These are phyloP conservation scores for Neurospora hispaniola DNA, from an alignment of 495 filamentous ascomycete species.

Conservation along the genomic window DNA sequence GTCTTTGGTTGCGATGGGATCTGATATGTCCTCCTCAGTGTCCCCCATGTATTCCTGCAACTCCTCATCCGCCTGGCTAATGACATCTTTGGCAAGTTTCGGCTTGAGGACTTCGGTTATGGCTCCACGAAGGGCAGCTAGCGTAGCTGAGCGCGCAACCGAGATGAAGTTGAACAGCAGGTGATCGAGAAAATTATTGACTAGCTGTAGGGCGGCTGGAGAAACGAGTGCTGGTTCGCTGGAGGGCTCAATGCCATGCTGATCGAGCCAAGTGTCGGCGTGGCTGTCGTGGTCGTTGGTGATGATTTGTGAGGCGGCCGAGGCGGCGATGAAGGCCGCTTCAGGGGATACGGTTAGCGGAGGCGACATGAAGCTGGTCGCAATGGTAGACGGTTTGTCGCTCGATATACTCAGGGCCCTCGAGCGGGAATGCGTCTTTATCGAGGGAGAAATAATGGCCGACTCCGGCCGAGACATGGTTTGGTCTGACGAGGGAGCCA, in stretches of 20 bases:
- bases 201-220: slow-evolving; percentile 58
- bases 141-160: slow-evolving; percentile 67
- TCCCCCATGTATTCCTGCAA: slow-evolving; percentile 75
- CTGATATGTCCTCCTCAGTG: slow-evolving; percentile 56
- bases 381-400: slow-evolving; percentile 40
- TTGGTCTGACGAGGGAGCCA: slow-evolving; percentile 23
- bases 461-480: slow-evolving; percentile 32
- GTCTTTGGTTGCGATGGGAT: slow-evolving; percentile 40
- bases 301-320: slow-evolving; percentile 85
- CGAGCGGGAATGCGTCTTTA: slow-evolving; percentile 27
- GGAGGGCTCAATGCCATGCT: slow-evolving; percentile 51
- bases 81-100: slow-evolving; percentile 76
- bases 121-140: slow-evolving; percentile 68
- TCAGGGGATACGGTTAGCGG: slow-evolving; percentile 60
- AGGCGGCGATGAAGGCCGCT: slow-evolving; percentile 79
- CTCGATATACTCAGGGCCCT: slow-evolving; percentile 45
- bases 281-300: slow-evolving; percentile 75
- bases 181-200: slow-evolving; percentile 93
- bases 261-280: slow-evolving; percentile 51
- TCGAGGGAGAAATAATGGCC: slow-evolving; percentile 25
- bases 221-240: slow-evolving; percentile 65
- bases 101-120: slow-evolving; percentile 81
- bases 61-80: slow-evolving; percentile 83
- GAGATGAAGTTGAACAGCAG: slow-evolving; percentile 80
- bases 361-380: slow-evolving; percentile 47